These are phyloP conservation scores for Lolium rigidum DNA, from an alignment of 176 grass and related monocot species.

Conservation along the genomic window DNA sequence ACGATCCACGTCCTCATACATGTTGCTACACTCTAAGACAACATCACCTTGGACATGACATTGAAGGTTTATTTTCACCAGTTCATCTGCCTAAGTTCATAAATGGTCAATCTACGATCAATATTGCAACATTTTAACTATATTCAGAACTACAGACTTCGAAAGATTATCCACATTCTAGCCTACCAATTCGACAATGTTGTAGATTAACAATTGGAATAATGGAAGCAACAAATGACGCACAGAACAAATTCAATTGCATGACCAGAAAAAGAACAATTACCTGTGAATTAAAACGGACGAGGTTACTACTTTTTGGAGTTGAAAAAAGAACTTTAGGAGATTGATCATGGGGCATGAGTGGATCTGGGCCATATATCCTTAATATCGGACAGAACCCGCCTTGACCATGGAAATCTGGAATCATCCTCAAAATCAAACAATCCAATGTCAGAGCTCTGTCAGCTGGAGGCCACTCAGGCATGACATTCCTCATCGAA, in stretches of 20 bases:
- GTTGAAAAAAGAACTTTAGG: constrained; percentile 92
- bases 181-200: not conserved
- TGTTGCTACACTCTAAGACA: constrained; percentile 81
- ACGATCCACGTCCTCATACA: constrained; percentile 70
- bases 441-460: constrained; percentile 78
- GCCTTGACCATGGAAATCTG: constrained; percentile 71
- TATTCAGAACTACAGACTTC: constrained; percentile 32
- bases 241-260: not conserved
- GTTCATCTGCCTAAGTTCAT: constrained; percentile 80
- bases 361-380: constrained; percentile 88
- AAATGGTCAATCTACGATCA: constrained; percentile 33
- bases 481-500: constrained; percentile 75
- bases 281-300: constrained; percentile 84
- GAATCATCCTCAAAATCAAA: constrained; percentile 81
- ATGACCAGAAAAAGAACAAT: constrained; percentile 29
- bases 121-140: constrained; percentile 1
- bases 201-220: constrained; percentile 26
- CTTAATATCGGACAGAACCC: constrained; percentile 83
- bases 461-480: constrained; percentile 85
- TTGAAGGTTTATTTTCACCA: constrained; percentile 80
- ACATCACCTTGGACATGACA: constrained; percentile 96
- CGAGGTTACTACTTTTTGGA: constrained; percentile 66
- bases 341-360: constrained; percentile 68
- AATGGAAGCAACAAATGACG: not conserved
- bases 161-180: constrained; percentile 22